These are phyloP conservation scores for Lentinula raphanica DNA, from an alignment of 768 basidiomycete species.

Conservation along the genomic window DNA sequence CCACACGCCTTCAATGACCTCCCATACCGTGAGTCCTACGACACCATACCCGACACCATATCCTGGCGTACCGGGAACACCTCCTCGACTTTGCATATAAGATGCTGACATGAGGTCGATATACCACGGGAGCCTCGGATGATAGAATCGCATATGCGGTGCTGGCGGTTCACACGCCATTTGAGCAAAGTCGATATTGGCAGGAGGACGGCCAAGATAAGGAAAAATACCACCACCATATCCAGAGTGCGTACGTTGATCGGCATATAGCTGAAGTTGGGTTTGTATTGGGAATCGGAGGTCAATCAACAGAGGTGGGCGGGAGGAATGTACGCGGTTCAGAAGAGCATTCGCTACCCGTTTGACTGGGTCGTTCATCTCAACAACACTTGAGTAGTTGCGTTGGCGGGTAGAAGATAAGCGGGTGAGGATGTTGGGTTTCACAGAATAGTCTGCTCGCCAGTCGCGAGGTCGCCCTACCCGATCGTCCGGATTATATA, in stretches of 20 bases:
- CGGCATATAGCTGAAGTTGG: conserved; percentile 22
- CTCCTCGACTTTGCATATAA: conserved; percentile 39
- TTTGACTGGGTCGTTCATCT: conserved; percentile 24
- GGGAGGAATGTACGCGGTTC: conserved; percentile 18
- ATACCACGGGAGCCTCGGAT: conserved; percentile 60
- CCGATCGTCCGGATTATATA: background rate
- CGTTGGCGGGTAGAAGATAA: conserved; percentile 21
- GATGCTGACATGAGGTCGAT: conserved; percentile 48
- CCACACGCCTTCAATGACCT: conserved; percentile 47
- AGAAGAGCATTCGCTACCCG: conserved; percentile 24
- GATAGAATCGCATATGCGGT: conserved; percentile 48
- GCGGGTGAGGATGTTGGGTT: conserved; percentile 8
- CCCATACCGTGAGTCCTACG: conserved; percentile 39
- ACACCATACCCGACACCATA: background rate
- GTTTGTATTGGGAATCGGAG: conserved; percentile 36
- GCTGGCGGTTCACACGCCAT: conserved; percentile 49
- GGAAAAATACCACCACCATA: conserved; percentile 26
- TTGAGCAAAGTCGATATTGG: conserved; percentile 47
- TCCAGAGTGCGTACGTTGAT: background rate
- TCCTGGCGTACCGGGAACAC: background rate
- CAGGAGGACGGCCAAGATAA: conserved; percentile 36
- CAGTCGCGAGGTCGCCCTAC: conserved; percentile 33
- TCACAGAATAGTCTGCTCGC: conserved; percentile 32
- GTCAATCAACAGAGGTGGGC: conserved; percentile 43
- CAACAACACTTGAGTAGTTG: conserved; percentile 27